Conservation (phyloP, 2,329 filamentous ascomycete genomes). For the Fusarium bactridioides region DNA sequence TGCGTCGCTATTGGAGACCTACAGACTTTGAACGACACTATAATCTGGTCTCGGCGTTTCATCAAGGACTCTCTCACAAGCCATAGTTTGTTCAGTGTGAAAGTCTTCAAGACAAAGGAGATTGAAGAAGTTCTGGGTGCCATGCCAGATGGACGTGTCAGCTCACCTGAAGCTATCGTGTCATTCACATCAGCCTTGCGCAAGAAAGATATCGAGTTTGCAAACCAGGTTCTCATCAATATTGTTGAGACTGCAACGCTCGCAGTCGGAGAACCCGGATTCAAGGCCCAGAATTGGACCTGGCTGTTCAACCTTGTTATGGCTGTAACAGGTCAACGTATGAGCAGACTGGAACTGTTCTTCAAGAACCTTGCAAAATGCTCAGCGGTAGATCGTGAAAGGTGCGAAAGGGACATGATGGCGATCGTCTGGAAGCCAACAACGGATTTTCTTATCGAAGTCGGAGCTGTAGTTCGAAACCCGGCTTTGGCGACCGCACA, state of each 20-base stretch:
- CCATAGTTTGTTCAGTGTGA: slow-evolving; percentile 20
- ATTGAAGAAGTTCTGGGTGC: slow-evolving; percentile 25
- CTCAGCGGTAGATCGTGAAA: background rate
- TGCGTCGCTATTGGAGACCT: slow-evolving; percentile 39
- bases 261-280: slow-evolving; percentile 19
- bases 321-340: slow-evolving; percentile 5
- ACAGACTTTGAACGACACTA: slow-evolving; percentile 30
- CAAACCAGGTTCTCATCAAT: slow-evolving; percentile 26
- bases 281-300: slow-evolving; percentile 7
- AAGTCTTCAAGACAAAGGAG: slow-evolving; percentile 24
- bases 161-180: background rate
- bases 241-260: slow-evolving; percentile 23
- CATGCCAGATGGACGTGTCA: slow-evolving; percentile 5
- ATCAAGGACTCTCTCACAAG: slow-evolving; percentile 38
- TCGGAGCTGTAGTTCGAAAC: slow-evolving; percentile 27
- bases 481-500: background rate
- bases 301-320: slow-evolving; percentile 7
- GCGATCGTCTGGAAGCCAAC: slow-evolving; percentile 45
- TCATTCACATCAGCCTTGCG: background rate
- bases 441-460: slow-evolving; percentile 38
- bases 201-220: background rate
- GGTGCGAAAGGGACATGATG: slow-evolving; percentile 4
- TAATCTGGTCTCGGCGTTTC: slow-evolving; percentile 43
- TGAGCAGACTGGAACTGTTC: background rate
- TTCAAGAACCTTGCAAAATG: slow-evolving; percentile 2